Conservation (phyloP, 495 filamentous ascomycete genomes). For the Aspergillus bertholletiae region DNA sequence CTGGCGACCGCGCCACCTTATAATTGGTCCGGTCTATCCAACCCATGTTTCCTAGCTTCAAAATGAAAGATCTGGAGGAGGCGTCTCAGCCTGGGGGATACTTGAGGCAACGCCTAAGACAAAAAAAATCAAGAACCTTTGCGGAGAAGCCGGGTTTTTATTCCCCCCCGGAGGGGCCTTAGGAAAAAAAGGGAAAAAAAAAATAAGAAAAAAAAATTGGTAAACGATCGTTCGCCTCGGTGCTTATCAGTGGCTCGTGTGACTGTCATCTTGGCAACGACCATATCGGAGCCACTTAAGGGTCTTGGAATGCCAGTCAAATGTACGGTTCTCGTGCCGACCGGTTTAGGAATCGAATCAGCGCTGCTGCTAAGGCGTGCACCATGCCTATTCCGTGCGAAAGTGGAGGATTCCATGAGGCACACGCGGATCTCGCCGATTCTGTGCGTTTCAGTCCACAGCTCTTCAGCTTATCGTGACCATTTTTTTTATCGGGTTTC, state of each 20-base stretch:
- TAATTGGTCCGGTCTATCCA: constrained; percentile 53
- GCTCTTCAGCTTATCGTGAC: background rate
- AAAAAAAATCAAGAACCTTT: background rate
- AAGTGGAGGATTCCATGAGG: background rate
- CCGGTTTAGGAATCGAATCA: constrained; percentile 2
- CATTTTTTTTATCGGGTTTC: background rate
- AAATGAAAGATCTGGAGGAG: background rate
- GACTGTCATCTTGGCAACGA: constrained; percentile 9
- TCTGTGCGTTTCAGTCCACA: background rate
- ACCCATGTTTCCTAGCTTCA: constrained; percentile 32
- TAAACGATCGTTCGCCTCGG: constrained; percentile 12
- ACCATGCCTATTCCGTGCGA: background rate
- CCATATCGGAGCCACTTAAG: background rate
- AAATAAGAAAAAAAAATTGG: no score
- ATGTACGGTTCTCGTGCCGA: background rate
- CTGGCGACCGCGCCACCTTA: constrained; percentile 51
- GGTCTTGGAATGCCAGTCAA: background rate
- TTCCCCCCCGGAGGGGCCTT: background rate
- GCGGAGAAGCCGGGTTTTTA: constrained; percentile 10
- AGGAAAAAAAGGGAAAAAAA: constrained; percentile 9
- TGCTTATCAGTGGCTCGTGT: constrained; percentile 6
- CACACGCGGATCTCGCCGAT: background rate
- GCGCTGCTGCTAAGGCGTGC: background rate
- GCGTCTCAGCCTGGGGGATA: background rate
- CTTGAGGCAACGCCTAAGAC: background rate